Evolutionary conservation across 1,284 basidiomycete genomes (phyloP).

Genomic region (Thelephora terrestris): DNA sequence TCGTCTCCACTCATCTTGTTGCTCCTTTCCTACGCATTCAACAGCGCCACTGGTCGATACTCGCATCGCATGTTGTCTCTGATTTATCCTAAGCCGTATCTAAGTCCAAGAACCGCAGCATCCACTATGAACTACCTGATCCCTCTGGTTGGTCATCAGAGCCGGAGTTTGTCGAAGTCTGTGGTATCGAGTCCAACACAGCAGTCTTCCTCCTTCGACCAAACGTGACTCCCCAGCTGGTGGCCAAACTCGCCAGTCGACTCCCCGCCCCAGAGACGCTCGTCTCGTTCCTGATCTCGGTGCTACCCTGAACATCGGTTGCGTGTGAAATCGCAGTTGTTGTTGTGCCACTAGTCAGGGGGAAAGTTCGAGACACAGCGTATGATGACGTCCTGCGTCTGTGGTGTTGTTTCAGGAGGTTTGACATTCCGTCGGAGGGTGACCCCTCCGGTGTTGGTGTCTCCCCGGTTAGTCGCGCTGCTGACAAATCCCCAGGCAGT

Average conservation of each 20-base stretch:
- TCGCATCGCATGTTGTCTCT: too few species aligned
- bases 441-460: slow-evolving; percentile 51
- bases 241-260: slow-evolving; percentile 54
- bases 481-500: slow-evolving; percentile 22
- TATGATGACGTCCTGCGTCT: slow-evolving; percentile 48
- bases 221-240: slow-evolving; percentile 55
- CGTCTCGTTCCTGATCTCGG: slow-evolving; percentile 12
- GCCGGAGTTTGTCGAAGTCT: not conserved
- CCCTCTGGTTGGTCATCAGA: not conserved
- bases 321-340: slow-evolving; percentile 13
- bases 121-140: not conserved
- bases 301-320: slow-evolving; percentile 14
- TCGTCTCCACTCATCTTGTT: too few species aligned
- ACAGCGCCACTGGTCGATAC: too few species aligned
- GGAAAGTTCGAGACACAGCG: slow-evolving; percentile 37
- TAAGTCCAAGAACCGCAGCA: not conserved
- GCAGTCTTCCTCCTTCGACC: slow-evolving; percentile 40
- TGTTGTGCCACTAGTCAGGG: slow-evolving; percentile 26
- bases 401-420: slow-evolving; percentile 26
- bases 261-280: slow-evolving; percentile 16
- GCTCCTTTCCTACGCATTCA: too few species aligned
- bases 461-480: slow-evolving; percentile 5
- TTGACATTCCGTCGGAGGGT: slow-evolving; percentile 44
- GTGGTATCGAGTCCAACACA: slow-evolving; percentile 2
- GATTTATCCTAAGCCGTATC: too few species aligned